These are phyloP conservation scores for Oenanthe sinensis DNA, from an alignment of 129 eudicot species.

Conservation along the genomic window DNA sequence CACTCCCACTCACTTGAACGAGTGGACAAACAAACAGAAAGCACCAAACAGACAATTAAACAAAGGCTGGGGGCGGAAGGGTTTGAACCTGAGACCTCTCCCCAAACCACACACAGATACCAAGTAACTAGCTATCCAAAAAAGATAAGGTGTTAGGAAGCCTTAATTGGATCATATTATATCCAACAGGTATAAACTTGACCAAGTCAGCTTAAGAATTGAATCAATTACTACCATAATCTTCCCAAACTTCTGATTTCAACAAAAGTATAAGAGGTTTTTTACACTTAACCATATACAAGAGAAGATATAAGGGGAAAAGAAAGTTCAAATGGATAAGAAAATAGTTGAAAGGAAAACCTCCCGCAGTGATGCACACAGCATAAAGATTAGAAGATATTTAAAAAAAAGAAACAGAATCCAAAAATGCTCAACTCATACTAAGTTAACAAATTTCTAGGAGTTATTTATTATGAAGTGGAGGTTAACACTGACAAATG, in stretches of 20 bases:
- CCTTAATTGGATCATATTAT: no score
- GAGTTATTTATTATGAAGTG: background rate
- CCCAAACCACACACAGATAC: no score
- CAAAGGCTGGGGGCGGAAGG: no score
- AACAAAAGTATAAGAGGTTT: background rate
- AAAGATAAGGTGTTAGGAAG: no score
- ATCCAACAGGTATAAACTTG: background rate
- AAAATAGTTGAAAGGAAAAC: background rate
- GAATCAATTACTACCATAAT: background rate
- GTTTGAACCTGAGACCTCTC: no score
- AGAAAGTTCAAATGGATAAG: background rate
- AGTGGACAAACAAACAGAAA: no score
- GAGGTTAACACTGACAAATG: background rate
- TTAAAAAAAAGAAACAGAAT: no score
- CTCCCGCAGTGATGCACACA: background rate
- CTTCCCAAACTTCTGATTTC: background rate
- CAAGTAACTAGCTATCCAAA: no score
- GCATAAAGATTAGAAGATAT: background rate
- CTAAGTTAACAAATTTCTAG: background rate
- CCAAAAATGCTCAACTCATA: background rate
- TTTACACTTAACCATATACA: background rate
- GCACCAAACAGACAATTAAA: no score
- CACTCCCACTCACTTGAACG: no score
- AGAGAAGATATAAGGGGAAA: background rate
- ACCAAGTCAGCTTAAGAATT: background rate